Evolutionary conservation across 1,284 basidiomycete species (phyloP), one percentile per base, ranked within the genome.

Genomic region (Inonotus hispidus): DNA sequence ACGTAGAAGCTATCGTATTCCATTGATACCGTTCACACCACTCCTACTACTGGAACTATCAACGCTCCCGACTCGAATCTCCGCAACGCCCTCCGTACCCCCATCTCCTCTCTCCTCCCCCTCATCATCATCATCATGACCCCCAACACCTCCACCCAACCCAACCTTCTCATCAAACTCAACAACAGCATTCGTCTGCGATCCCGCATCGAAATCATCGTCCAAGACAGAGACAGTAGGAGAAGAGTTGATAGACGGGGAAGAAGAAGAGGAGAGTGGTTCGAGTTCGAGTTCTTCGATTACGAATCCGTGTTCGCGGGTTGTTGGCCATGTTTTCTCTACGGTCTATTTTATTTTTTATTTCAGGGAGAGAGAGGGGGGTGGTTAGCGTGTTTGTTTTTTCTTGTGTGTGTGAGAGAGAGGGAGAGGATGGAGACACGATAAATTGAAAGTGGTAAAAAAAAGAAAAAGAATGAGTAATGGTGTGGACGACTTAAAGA

Each of bases 241-340:
- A 1, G 4, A 14, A 19, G 41, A 16, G n/a, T 47, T 53, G 21
- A 1, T 6, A 43, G 4, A 16, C 7, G 6, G 3, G 2, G 41
- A 43, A 4, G 8, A 2, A 43, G 41, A 21, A 1, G 41, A n/a
- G 16, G 41, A 43, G 6, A 72, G 66, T 4, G 78, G 77, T 66
- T 32, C 32, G 23, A 35, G 6, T 32, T 32, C 32, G 10, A 68
- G 66, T 32, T 90, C 88, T 69, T 90, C 88, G 58, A 90, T 71
- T 32, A 88, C 70, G 56, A 82, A 83, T 3, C 87, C 88, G 64
- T 84, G 80, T 58, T 85, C 84, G 55, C 37, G 41, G 35, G 41
- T 23, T 19, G 53, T 29, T 3, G 72, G 65, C 78, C 82, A 86
- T 37, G 83, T 77, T 41, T 71, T 71, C 52, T 86, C 83, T 61